Percentiles rank a stretch among this genome's conserved stretches.
These are phyloP conservation scores for Phalaenopsis equestris DNA, from an alignment of 106 monocot genomes.

Conservation along the genomic window DNA sequence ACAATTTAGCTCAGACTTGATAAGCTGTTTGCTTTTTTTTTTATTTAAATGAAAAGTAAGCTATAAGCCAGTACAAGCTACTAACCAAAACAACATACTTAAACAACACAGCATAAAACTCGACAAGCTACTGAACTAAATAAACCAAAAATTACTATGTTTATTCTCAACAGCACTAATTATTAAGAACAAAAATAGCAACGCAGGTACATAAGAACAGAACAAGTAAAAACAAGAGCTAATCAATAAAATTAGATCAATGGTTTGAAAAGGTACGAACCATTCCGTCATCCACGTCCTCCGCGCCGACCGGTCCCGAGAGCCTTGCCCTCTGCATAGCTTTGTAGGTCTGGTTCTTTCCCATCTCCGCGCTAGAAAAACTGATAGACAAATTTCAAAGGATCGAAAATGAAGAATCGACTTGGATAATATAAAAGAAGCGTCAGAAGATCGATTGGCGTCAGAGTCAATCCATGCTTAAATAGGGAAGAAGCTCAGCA, in stretches of 20 bases:
- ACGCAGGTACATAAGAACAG: background rate
- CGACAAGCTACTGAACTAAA: no score
- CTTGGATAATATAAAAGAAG: background rate
- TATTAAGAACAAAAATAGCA: no score
- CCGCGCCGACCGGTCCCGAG: conserved; percentile 74
- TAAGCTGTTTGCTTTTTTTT: no score
- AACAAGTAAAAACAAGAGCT: background rate
- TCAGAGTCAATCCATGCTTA: background rate
- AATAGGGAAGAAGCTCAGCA: background rate
- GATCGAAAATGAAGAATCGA: background rate
- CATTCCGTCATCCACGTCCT: conserved; percentile 85
- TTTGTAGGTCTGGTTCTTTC: conserved; percentile 98
- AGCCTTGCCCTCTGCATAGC: conserved; percentile 93
- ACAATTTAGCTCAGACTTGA: background rate
- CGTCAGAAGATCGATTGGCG: background rate
- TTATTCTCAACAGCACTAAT: no score
- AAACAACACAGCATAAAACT: no score
- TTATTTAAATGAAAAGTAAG: no score
- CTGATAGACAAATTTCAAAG: background rate
- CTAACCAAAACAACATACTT: no score
- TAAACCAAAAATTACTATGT: background rate
- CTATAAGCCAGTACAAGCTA: no score
- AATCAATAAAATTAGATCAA: conserved; percentile 4
- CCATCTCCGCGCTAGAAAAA: conserved; percentile 24
- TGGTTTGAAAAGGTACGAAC: conserved; percentile 82